Evolutionary conservation across 179 eudicot species (phyloP).

Genomic region (Beta lomatogona): DNA sequence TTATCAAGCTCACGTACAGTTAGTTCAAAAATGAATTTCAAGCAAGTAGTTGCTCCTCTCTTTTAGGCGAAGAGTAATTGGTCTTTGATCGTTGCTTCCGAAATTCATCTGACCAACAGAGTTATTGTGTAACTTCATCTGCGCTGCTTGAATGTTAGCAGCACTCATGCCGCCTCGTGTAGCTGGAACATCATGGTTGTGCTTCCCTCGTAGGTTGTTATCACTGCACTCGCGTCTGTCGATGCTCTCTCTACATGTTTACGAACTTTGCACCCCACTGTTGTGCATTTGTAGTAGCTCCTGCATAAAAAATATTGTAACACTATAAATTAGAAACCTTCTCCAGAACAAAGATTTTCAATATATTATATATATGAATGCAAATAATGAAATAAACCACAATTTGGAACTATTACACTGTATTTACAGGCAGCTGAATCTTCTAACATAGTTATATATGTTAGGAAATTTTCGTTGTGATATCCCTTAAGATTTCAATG

Average conservation of each 20-base stretch:
- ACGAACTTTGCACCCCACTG: constrained; percentile 48
- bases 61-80: constrained; percentile 36
- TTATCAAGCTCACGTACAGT: neutral
- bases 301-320: neutral
- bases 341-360: no score
- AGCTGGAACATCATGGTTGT: constrained; percentile 49
- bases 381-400: no score
- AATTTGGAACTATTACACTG: no score
- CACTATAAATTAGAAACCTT: neutral
- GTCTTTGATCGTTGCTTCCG: constrained; percentile 25
- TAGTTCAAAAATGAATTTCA: neutral
- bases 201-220: constrained; percentile 63
- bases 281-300: constrained; percentile 61
- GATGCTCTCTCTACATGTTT: constrained; percentile 64
- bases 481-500: no score
- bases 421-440: no score
- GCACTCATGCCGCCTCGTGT: constrained; percentile 30
- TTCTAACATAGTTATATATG: no score
- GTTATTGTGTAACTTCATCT: constrained; percentile 15
- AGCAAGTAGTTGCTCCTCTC: constrained; percentile 36
- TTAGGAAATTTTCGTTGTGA: no score
- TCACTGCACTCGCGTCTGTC: constrained; percentile 46
- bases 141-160: constrained; percentile 14
- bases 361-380: no score
- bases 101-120: constrained; percentile 24